Evolutionary conservation across 306 rosid species (phyloP).

Genomic region (Hylodesmum podocarpum): DNA sequence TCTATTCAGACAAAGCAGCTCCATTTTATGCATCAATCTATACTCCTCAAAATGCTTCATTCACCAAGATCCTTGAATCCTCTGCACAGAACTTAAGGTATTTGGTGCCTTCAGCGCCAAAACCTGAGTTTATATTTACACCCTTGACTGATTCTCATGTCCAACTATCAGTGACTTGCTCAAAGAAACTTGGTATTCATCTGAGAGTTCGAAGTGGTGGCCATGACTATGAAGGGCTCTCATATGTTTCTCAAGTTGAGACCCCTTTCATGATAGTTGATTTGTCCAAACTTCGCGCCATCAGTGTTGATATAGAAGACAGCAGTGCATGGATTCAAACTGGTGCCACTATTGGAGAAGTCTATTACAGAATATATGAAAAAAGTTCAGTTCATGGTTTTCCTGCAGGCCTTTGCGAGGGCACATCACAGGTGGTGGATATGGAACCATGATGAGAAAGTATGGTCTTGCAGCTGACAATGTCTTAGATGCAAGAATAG

Average conservation of each 20-base stretch:
- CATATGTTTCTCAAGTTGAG: constrained; percentile 39
- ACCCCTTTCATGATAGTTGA: constrained; percentile 39
- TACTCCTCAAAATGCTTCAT: constrained; percentile 39
- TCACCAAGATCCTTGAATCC: constrained; percentile 40
- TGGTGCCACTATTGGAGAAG: constrained; percentile 42
- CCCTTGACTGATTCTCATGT: constrained; percentile 59
- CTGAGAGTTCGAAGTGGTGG: constrained; percentile 57
- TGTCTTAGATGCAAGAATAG: constrained; percentile 30
- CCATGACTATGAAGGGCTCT: constrained; percentile 46
- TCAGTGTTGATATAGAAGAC: constrained; percentile 25
- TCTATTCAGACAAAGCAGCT: constrained; percentile 36
- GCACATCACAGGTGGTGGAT: constrained; percentile 42
- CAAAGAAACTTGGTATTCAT: constrained; percentile 54
- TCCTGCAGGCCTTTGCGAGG: constrained; percentile 48
- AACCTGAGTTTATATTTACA: constrained; percentile 67
- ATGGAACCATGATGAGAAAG: constrained; percentile 39
- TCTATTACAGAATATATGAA: constrained; percentile 38
- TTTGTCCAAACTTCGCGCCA: constrained; percentile 22
- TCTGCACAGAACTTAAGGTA: constrained; percentile 55
- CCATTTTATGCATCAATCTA: constrained; percentile 35
- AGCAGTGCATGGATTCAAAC: constrained; percentile 30
- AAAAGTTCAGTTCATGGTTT: constrained; percentile 44
- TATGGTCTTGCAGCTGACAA: constrained; percentile 34
- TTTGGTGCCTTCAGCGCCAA: constrained; percentile 50
- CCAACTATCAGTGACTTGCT: constrained; percentile 59